A percentile compares a stretch with the other conserved stretches of the same genome.
Conservation (phyloP, 805 yeast species). For the Priceomyces melissophilus region DNA sequence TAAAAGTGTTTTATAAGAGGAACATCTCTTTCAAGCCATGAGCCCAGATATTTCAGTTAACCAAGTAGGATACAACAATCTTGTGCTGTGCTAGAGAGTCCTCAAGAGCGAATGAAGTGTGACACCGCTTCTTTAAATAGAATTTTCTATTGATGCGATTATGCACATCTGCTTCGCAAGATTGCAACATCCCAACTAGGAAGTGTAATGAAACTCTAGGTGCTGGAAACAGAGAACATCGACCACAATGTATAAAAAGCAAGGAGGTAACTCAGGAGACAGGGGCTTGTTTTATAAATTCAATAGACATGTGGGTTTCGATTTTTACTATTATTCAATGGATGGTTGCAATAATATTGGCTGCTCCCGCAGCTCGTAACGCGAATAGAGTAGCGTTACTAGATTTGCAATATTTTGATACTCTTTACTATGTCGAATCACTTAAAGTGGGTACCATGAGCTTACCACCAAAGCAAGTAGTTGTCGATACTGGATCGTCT, state of each 20-base stretch:
- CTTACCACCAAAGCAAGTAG: slow-evolving; percentile 8
- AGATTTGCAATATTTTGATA: slow-evolving; percentile 1
- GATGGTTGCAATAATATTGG: not conserved
- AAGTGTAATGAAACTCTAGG: slow-evolving; percentile 1
- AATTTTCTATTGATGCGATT: no score
- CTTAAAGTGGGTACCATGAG: slow-evolving; percentile 12
- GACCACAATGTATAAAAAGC: not conserved
- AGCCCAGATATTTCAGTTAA: no score
- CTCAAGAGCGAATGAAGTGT: no score
- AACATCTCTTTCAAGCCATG: no score
- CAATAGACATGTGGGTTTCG: not conserved
- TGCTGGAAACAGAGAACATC: not conserved
- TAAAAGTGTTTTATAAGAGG: no score
- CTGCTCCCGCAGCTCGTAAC: slow-evolving; percentile 2
- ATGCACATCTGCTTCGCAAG: not conserved
- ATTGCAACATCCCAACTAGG: slow-evolving; percentile 5
- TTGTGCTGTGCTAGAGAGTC: no score
- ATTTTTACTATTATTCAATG: not conserved
- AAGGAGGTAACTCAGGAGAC: not conserved
- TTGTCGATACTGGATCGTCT: slow-evolving; percentile 19
- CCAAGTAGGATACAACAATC: no score
- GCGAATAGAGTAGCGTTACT: not conserved
- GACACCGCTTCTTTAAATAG: no score
- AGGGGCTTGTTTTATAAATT: not conserved
- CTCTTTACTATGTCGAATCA: slow-evolving; percentile 10